Conservation (phyloP, 2,329 filamentous ascomycete genomes). For the Penicillium sp. region DNA sequence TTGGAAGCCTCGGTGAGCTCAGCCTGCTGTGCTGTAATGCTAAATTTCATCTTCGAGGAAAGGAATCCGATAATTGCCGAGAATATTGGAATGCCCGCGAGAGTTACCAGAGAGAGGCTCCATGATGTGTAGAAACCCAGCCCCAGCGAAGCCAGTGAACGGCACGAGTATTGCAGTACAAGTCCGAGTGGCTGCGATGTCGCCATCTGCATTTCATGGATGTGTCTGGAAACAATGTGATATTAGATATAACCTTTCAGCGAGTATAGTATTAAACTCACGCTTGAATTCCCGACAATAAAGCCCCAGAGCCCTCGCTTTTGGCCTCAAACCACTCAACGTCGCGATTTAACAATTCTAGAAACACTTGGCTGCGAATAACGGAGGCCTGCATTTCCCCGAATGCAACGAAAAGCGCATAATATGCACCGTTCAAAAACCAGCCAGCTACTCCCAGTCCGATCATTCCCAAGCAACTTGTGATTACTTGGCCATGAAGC, state of each 20-base stretch:
- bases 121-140: conserved; percentile 79
- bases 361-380: conserved; percentile 64
- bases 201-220: conserved; percentile 75
- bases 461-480: conserved; percentile 61
- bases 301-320: conserved; percentile 66
- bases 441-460: conserved; percentile 64
- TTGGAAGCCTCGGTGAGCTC: conserved; percentile 70
- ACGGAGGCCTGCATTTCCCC: conserved; percentile 74
- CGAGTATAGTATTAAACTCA: conserved; percentile 44
- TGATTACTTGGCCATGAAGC: conserved; percentile 56
- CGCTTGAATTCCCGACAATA: conserved; percentile 72
- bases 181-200: conserved; percentile 77
- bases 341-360: conserved; percentile 66
- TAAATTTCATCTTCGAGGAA: conserved; percentile 59
- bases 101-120: conserved; percentile 76
- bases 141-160: conserved; percentile 61
- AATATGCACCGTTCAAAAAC: conserved; percentile 64
- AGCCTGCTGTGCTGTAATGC: conserved; percentile 66
- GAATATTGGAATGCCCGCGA: conserved; percentile 70
- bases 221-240: conserved; percentile 56
- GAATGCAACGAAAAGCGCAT: conserved; percentile 70
- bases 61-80: conserved; percentile 58
- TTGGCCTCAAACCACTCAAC: conserved; percentile 79
- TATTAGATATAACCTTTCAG: background rate
- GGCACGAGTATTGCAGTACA: conserved; percentile 61